A percentile compares a stretch with the other conserved stretches of the same genome.
Evolutionary conservation across 495 filamentous ascomycete genomes (phyloP).

Genomic region (Penicillium malachiteum): DNA sequence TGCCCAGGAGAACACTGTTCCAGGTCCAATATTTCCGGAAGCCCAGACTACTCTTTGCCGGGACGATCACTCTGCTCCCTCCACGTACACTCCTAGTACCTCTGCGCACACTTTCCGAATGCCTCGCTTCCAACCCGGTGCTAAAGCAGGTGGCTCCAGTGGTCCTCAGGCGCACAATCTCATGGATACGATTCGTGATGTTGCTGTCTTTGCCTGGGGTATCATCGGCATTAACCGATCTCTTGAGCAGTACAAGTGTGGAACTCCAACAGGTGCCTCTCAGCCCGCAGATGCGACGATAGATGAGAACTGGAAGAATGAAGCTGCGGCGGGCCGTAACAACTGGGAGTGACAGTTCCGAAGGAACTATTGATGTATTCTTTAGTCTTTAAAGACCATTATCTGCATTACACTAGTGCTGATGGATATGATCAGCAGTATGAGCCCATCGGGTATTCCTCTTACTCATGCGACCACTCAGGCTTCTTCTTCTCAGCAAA

Average conservation of each 20-base stretch:
- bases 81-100: not conserved
- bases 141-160: constrained; percentile 18
- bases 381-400: too few relatives aligned
- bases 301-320: constrained; percentile 3
- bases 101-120: not conserved
- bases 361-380: too few relatives aligned
- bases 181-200: constrained; percentile 78
- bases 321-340: constrained; percentile 11
- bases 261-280: constrained; percentile 59
- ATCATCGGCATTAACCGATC: constrained; percentile 79
- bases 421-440: too few relatives aligned
- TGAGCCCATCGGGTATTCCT: not conserved
- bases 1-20: constrained; percentile 1
- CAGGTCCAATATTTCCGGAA: constrained; percentile 6
- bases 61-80: constrained; percentile 6
- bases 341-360: not conserved
- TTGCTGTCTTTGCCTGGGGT: constrained; percentile 52
- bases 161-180: constrained; percentile 59
- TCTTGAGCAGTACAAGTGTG: constrained; percentile 61
- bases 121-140: constrained; percentile 1
- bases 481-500: constrained; percentile 94
- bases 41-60: constrained; percentile 9
- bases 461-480: constrained; percentile 84
- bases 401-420: not conserved
- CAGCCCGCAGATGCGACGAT: constrained; percentile 48